Percentiles rank a stretch among this genome's conserved stretches.
These are phyloP conservation scores for Sugiyamaella xylanicola DNA, from an alignment of 1,139 yeast species.

Conservation along the genomic window DNA sequence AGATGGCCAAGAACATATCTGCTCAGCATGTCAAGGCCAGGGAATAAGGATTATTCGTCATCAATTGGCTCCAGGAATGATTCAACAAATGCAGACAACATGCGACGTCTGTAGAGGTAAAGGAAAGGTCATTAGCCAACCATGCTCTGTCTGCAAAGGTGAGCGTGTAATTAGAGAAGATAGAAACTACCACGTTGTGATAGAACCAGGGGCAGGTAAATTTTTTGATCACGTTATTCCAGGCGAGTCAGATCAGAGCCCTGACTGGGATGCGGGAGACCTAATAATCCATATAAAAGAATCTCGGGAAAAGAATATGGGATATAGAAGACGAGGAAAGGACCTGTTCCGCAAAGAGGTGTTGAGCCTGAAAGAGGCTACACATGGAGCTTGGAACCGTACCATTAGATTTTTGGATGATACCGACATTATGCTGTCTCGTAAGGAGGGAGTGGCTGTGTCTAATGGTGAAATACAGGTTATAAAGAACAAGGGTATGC, in stretches of 20 bases:
- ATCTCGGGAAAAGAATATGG: slow-evolving; percentile 58
- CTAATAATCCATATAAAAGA: slow-evolving; percentile 57
- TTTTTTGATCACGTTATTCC: slow-evolving; percentile 58
- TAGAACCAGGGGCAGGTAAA: slow-evolving; percentile 72
- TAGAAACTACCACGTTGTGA: slow-evolving; percentile 61
- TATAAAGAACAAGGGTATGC: slow-evolving; percentile 83
- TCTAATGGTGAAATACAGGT: slow-evolving; percentile 70
- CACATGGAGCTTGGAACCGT: slow-evolving; percentile 78
- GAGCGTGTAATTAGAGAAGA: slow-evolving; percentile 58
- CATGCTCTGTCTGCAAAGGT: slow-evolving; percentile 74
- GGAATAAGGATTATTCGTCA: slow-evolving; percentile 70
- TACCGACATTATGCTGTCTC: slow-evolving; percentile 51
- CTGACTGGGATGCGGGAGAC: slow-evolving; percentile 84
- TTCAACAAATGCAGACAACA: slow-evolving; percentile 75
- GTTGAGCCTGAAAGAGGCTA: slow-evolving; percentile 69
- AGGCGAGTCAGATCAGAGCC: slow-evolving; percentile 84
- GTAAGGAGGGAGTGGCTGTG: slow-evolving; percentile 56
- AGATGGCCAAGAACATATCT: slow-evolving; percentile 67
- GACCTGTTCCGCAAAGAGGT: slow-evolving; percentile 82
- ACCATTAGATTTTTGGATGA: slow-evolving; percentile 65
- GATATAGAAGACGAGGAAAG: slow-evolving; percentile 78
- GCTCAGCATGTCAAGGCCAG: slow-evolving; percentile 70
- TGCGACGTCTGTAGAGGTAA: slow-evolving; percentile 82
- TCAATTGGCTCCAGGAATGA: slow-evolving; percentile 88
- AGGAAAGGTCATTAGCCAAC: slow-evolving; percentile 65